Evolutionary conservation across 2,329 filamentous ascomycete genomes (phyloP).

Genomic region (Periconia sp.): DNA sequence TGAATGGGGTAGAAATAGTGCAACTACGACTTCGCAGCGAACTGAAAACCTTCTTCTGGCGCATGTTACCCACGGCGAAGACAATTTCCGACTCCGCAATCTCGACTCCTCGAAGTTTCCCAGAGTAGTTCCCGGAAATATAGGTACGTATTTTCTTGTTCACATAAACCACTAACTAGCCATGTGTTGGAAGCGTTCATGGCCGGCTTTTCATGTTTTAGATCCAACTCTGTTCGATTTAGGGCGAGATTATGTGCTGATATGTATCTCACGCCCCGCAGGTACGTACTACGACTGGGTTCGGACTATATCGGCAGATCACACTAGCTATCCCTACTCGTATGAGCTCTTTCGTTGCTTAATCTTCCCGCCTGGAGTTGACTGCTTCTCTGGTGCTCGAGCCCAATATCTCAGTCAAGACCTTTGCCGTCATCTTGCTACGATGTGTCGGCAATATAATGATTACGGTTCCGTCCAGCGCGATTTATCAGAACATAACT

Average conservation of each 20-base stretch:
- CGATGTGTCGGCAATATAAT: conserved; percentile 34
- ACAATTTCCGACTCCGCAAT: too few species aligned
- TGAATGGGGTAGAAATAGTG: too few species aligned
- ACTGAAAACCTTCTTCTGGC: too few species aligned
- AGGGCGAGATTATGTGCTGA: neutral
- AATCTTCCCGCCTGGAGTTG: conserved; percentile 2
- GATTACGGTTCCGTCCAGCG: conserved; percentile 30
- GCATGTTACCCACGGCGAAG: too few species aligned
- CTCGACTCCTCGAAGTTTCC: too few species aligned
- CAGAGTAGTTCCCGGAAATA: too few species aligned
- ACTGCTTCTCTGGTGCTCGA: conserved; percentile 10
- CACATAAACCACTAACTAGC: too few species aligned
- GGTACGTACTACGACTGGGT: conserved; percentile 19
- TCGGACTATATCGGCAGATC: conserved; percentile 16
- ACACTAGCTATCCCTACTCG: conserved; percentile 27
- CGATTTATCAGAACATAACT: conserved; percentile 31
- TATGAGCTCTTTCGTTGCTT: conserved; percentile 28
- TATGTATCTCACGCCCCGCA: neutral
- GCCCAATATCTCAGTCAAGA: conserved; percentile 20
- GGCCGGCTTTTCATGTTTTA: too few species aligned
- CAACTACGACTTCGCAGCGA: too few species aligned
- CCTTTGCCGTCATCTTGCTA: conserved; percentile 24
- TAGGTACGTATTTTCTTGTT: too few species aligned
- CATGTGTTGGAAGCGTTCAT: too few species aligned
- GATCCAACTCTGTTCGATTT: neutral